A percentile compares a stretch with the other conserved stretches of the same genome.
phyloP scores from a whole-genome alignment of 805 yeast species.

The Dipodascopsis tothii region DNA sequence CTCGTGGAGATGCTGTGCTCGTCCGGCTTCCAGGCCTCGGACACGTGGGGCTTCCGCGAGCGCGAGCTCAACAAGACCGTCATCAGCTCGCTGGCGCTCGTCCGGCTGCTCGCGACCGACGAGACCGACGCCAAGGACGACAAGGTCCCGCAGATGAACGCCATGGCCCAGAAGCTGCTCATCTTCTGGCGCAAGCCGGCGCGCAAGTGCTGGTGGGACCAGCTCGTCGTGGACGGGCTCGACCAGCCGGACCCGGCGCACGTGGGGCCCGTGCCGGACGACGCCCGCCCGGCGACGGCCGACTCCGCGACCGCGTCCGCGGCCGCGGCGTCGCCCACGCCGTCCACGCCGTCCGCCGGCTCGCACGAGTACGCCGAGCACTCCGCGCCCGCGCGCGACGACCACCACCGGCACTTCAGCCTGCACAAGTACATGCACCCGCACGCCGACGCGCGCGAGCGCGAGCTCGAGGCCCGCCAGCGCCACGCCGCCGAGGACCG shows the following conservation, averaged over 20 bases:
- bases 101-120: conserved; percentile 35
- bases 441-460: neutral
- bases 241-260: conserved; percentile 31
- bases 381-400: too few relatives aligned
- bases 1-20: conserved; percentile 89
- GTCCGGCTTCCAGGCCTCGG: conserved; percentile 64
- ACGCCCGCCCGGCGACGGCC: too few relatives aligned
- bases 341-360: too few relatives aligned
- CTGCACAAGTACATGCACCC: neutral
- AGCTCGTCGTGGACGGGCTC: conserved; percentile 32
- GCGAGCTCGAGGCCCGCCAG: neutral
- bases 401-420: neutral
- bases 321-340: too few relatives aligned
- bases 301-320: too few relatives aligned
- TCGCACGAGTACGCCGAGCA: too few relatives aligned
- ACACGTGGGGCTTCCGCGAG: conserved; percentile 83
- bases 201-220: conserved; percentile 96
- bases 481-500: neutral
- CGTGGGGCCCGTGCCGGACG: neutral
- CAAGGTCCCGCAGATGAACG: conserved; percentile 7
- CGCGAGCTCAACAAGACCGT: conserved; percentile 82
- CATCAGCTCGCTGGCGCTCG: conserved; percentile 73
- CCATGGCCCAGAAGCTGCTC: conserved; percentile 53
- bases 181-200: conserved; percentile 98
- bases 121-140: neutral